Percentiles rank a stretch among this genome's conserved stretches.
These are phyloP conservation scores for Moesziomyces sp. DNA, from an alignment of 1,284 basidiomycete species.

Conservation along the genomic window DNA sequence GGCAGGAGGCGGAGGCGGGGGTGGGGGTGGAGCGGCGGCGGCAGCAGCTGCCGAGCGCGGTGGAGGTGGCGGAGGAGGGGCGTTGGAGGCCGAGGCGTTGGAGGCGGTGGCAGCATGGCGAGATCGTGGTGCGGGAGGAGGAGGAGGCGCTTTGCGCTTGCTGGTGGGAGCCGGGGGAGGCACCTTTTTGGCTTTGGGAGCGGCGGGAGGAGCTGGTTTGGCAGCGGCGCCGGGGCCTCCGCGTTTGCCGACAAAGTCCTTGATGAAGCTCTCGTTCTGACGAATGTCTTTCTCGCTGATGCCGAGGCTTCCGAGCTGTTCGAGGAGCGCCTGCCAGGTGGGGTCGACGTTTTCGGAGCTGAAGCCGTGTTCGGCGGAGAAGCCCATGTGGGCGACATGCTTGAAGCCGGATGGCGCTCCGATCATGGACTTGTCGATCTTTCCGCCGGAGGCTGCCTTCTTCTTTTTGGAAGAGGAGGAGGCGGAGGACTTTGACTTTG, in stretches of 20 bases:
- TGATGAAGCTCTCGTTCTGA: conserved; percentile 89
- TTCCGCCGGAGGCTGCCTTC: conserved; percentile 69
- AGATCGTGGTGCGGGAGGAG: conserved; percentile 54
- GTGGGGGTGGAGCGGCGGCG: conserved; percentile 67
- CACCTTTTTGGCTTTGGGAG: conserved; percentile 71
- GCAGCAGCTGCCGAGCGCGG: conserved; percentile 69
- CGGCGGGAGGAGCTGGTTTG: conserved; percentile 61
- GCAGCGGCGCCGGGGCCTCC: conserved; percentile 64
- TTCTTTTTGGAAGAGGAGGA: conserved; percentile 70
- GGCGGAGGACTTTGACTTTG: conserved; percentile 53
- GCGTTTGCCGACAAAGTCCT: conserved; percentile 79
- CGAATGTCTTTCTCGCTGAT: conserved; percentile 73
- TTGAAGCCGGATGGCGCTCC: conserved; percentile 82
- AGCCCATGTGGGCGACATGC: conserved; percentile 96
- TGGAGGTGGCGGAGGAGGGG: conserved; percentile 60
- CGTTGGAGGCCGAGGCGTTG: conserved; percentile 23
- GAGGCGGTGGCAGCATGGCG: conserved; percentile 37
- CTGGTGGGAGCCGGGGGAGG: conserved; percentile 72
- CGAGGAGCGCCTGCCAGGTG: conserved; percentile 85
- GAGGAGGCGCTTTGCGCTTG: conserved; percentile 61
- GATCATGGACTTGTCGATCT: conserved; percentile 90
- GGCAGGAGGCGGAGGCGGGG: conserved; percentile 66
- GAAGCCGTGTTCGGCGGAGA: conserved; percentile 85
- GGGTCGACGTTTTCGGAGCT: conserved; percentile 89
- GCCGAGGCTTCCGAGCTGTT: conserved; percentile 78